Evolutionary conservation across 1,139 yeast species (phyloP), one percentile per base, ranked within the genome.

Genomic region (Yamadazyma sp.): DNA sequence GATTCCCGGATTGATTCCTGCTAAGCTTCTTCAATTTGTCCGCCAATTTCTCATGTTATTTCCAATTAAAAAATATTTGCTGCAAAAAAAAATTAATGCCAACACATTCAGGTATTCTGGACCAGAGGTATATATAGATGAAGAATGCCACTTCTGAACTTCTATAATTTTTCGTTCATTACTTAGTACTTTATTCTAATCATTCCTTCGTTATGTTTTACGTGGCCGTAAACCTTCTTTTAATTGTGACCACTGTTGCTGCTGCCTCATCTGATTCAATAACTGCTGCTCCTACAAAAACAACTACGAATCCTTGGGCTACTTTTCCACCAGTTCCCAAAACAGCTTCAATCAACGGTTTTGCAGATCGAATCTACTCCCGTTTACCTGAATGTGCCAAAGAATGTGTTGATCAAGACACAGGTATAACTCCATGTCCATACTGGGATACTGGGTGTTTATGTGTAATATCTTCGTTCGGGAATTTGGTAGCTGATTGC

Each of bases 391-490:
- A 37, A 5, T 64, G 69, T 54, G 69, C 68, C 33, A 47, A 53
- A 37, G 43, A 43, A 10, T 63, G 69, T 55, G 57, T 59, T 18
- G 33, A 35, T 18, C 42, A 46, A 27, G 53, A 55, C 37, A 53
- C 58, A 26, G 51, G 53, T n/a, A 54, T 57, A 22, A 63, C 69
- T 20, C 68, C 69, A 22, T 64, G 70, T 50, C 70, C 70, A 38
- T 62, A 63, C 50, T 64, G 69, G 68, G 70, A 64, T 46, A 61
- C 68, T 31, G 70, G 70, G 8, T 64, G 70, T 49, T 53, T 64
- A 29, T 64, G 70, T 54, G 63, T 64, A 24, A 62, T 64, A 61
- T 57, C 65, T 25, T 53, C 50, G 33, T 64, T 55, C 48, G 51
- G 53, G 14, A 61, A 60, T 22, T 37, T 44, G 30, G 56, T 62